Evolutionary conservation across 2,329 filamentous ascomycete genomes (phyloP).

Genomic region (Phialophora verrucosa): DNA sequence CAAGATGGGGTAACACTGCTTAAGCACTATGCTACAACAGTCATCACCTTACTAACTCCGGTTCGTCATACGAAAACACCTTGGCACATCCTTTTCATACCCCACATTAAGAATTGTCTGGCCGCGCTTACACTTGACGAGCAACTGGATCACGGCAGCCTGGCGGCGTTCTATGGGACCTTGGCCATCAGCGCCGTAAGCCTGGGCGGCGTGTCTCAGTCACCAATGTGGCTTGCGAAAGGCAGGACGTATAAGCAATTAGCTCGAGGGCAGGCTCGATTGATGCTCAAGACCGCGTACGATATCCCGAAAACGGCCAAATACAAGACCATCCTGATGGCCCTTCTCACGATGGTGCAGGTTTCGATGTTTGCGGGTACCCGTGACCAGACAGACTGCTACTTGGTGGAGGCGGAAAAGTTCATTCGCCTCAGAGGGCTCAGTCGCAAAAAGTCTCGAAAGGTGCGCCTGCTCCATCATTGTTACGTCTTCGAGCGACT

Average conservation of each 20-base stretch:
- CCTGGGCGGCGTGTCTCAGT: constrained; percentile 43
- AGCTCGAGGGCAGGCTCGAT: constrained; percentile 42
- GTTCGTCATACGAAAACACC: constrained; percentile 49
- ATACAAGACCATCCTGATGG: constrained; percentile 55
- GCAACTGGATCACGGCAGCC: constrained; percentile 46
- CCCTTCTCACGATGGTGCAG: constrained; percentile 51
- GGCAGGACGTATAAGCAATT: neutral
- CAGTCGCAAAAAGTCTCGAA: constrained; percentile 48
- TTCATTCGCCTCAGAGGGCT: constrained; percentile 52
- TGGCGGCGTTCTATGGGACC: constrained; percentile 49
- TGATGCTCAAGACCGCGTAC: constrained; percentile 46
- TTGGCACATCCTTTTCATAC: constrained; percentile 53
- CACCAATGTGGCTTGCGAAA: constrained; percentile 42
- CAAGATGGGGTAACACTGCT: constrained; percentile 48
- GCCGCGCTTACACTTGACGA: constrained; percentile 53
- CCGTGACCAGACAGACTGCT: constrained; percentile 46
- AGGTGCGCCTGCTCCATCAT: constrained; percentile 54
- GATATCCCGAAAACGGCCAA: constrained; percentile 47
- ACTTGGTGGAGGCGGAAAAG: constrained; percentile 52
- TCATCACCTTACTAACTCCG: constrained; percentile 44
- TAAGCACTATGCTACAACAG: constrained; percentile 47
- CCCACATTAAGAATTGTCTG: constrained; percentile 50
- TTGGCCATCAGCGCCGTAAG: constrained; percentile 54
- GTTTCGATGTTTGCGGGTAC: constrained; percentile 47
- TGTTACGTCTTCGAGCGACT: constrained; percentile 56